These are phyloP conservation scores for Pachysandra terminalis DNA, from an alignment of 164 flowering plant genomes.

Conservation along the genomic window DNA sequence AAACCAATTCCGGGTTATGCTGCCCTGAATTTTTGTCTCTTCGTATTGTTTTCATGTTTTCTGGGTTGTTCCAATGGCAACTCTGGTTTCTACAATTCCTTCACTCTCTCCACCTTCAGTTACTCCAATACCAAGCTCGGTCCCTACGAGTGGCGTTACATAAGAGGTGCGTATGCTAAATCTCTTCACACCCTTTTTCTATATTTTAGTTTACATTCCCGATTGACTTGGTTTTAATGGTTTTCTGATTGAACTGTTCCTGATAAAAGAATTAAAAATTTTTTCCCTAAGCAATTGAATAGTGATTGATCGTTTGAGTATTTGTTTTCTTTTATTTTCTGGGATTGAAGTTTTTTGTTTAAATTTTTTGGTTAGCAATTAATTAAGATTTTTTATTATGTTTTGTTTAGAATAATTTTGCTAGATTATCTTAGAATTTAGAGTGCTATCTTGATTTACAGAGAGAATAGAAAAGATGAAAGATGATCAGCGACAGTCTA, in stretches of 20 bases:
- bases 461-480: background rate
- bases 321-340: background rate
- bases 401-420: no score
- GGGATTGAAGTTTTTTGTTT: background rate
- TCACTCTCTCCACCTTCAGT: slow-evolving; percentile 55
- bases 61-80: slow-evolving; percentile 9
- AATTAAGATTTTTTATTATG: no score
- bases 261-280: background rate
- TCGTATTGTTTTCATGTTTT: slow-evolving; percentile 16
- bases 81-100: slow-evolving; percentile 23
- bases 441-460: background rate
- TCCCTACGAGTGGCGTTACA: slow-evolving; percentile 67
- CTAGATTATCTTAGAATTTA: background rate
- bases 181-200: background rate
- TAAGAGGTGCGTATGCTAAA: slow-evolving; percentile 50
- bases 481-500: no score
- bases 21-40: slow-evolving; percentile 19
- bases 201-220: background rate
- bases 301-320: background rate
- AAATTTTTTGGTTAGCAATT: background rate
- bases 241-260: background rate
- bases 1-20: slow-evolving; percentile 28
- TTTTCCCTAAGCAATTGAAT: background rate
- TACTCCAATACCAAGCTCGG: slow-evolving; percentile 49
- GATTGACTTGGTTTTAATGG: background rate